Base-by-base conservation (phyloP, 2,329 filamentous ascomycete genomes). In the Pseudocercospora fijiensis region DNA sequence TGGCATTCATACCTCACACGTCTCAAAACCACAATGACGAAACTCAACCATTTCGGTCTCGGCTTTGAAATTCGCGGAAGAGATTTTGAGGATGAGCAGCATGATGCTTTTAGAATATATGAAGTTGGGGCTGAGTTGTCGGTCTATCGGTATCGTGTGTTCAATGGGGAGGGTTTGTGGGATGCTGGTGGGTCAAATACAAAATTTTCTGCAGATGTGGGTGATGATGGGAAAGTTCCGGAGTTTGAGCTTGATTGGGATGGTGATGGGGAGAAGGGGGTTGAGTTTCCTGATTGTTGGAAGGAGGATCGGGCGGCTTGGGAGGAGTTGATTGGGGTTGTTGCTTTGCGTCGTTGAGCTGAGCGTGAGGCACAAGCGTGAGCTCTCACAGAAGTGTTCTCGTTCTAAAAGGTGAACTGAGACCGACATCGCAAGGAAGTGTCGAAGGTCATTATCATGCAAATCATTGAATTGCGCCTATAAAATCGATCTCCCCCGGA, bases 1-100 rank as follows among this genome's bases (percentile, higher is more conserved):
- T 69, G 67, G 65, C 59, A 67, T 52, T 28, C 26, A 9, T 62
- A 60, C 53, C 52, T 67, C 20, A 5, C 24, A 11, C 45, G 28
- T 5, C 22, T 69, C 20, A 26, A 59, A 4, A 22, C 20, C 7
- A 49, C 22, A 0, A 27, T 67, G 26, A 53, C 61, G 1, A n/a
- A 51, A 4, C 53, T 69, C 0, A 58, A n/a, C 8, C 63, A 57
- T 43, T 64, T 67, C 52, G 55, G 24, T 27, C 53, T 67, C n/a
- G 57, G 28, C 9, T 49, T 18, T 9, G 45, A 24, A 20, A 49
- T 49, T 6, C 45, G 22, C 16, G 37, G 37, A 41, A 24, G 6
- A 4, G 20, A 49, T 26, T 49, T 26, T 4, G 13, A 11, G 11
- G 13, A 20, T 3, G 9, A 13, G 8, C 9, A 13, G 8, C 9